Evolutionary conservation across 192 early-diverging fungal species (phyloP), one percentile per base, ranked within the genome.

Genomic region (Dimargaris cristalligena): DNA sequence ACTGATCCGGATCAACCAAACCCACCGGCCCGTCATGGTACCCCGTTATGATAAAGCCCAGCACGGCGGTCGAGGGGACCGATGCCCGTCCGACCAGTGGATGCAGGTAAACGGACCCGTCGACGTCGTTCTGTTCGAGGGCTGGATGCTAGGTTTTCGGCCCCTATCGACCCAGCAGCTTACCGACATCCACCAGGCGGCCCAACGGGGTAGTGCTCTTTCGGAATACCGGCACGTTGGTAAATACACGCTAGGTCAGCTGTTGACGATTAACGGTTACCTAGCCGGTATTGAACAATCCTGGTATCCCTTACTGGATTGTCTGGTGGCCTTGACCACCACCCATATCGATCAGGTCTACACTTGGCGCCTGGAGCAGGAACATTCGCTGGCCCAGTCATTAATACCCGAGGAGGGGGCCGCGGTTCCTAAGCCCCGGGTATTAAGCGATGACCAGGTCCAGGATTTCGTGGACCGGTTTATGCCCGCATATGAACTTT

Each of bases 121-220:
- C 23, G 80, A 95, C 59, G 77, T 95, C 44, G 71, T 97, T 22
- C 64, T 97, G 33, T 86, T 95, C 63, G 94, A 97, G 66, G 94
- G 92, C 0, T 97, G 94, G 91, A 87, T 76, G 35, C 60, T 92
- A 10, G 94, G 92, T 0, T 97, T 94, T 63, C 87, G 81, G 44
- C 61, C 78, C 1, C 63, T 90, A 30, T 64, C 64, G 8, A 61
- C 68, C 2, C 29, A 34, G 0, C 13, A 49, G 13, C 41, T 80
- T 0, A 11, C 14, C 30, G 34, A 65, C 26, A 52, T 59, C 3
- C 69, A 74, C 41, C 23, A 65, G 4, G 8, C 63, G n/a, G 23
- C 57, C 23, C 20, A 28, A 33, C 30, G 4, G 26, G 34, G 2
- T 51, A 59, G 46, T 41, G 44, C 29, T 31, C 32, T 61, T 33